phyloP scores from a whole-genome alignment of 805 yeast genomes.

The Tetrapisispora arboricola region DNA sequence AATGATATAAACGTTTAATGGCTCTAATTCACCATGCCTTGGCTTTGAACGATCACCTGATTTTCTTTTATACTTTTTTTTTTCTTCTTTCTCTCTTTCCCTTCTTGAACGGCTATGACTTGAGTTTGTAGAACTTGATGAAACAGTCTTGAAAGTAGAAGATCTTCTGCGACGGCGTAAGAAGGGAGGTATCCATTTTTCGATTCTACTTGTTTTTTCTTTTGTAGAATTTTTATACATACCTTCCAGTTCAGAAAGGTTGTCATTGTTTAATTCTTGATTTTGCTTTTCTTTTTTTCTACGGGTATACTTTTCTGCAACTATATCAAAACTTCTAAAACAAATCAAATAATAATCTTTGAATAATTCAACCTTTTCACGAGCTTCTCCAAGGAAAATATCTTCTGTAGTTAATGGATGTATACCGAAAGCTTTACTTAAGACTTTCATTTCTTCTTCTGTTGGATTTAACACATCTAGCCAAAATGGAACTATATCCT shows the following conservation, averaged over 20 bases:
- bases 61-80: conserved; percentile 33
- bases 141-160: conserved; percentile 1
- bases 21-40: conserved; percentile 54
- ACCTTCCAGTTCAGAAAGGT: not conserved
- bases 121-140: conserved; percentile 3
- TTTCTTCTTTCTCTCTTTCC: conserved; percentile 27
- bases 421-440: conserved; percentile 84
- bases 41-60: conserved; percentile 38
- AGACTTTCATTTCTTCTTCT: conserved; percentile 90
- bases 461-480: conserved; percentile 86
- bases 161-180: conserved; percentile 2
- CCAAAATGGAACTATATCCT: conserved; percentile 72
- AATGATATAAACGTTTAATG: conserved; percentile 84
- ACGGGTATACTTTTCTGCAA: conserved; percentile 55
- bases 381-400: conserved; percentile 81
- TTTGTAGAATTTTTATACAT: not conserved
- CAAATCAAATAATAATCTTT: conserved; percentile 86
- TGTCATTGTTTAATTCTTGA: conserved; percentile 2
- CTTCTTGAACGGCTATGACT: conserved; percentile 18
- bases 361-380: conserved; percentile 91
- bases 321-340: conserved; percentile 75
- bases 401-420: conserved; percentile 97
- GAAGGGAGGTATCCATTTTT: not conserved
- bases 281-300: conserved; percentile 35
- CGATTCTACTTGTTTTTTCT: conserved; percentile 2